Percentiles rank a stretch among this genome's conserved stretches.
These are phyloP conservation scores for Cordyceps pruinosa DNA, from an alignment of 2,329 filamentous ascomycete species.

Conservation along the genomic window DNA sequence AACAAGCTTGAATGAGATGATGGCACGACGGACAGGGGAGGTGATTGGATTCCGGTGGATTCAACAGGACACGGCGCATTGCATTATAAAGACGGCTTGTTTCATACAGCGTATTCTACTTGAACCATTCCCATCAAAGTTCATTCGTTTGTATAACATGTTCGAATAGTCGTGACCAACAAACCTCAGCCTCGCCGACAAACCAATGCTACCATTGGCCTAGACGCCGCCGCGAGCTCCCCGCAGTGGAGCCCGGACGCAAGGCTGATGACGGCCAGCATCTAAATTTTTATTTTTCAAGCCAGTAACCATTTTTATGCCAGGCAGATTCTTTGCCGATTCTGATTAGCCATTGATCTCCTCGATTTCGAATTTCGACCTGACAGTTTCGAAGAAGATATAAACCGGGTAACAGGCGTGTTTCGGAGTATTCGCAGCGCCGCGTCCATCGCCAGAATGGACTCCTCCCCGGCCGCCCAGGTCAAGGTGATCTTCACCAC, in stretches of 20 bases:
- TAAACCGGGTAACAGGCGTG: no score
- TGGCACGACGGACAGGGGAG: not conserved
- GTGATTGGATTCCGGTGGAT: not conserved
- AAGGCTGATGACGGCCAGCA: not conserved
- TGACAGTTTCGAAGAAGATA: no score
- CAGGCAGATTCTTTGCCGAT: not conserved
- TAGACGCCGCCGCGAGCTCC: not conserved
- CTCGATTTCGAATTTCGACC: not conserved
- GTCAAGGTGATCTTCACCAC: constrained; percentile 64
- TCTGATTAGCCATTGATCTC: not conserved
- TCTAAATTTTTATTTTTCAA: constrained; percentile 5
- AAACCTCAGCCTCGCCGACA: not conserved
- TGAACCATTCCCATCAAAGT: not conserved
- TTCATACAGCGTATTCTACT: not conserved
- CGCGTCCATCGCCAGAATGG: constrained; percentile 24
- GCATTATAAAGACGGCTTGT: not conserved
- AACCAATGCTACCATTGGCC: not conserved
- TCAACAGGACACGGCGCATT: not conserved
- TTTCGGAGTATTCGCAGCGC: not conserved
- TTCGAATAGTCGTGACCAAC: no score
- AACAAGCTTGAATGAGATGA: constrained; percentile 38
- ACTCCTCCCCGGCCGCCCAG: constrained; percentile 41
- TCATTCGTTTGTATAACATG: no score
- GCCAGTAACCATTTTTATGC: not conserved
- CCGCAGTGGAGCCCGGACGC: not conserved